A percentile compares a stretch with the other conserved stretches of the same genome.
phyloP scores from a whole-genome alignment of 2,329 filamentous ascomycete species.

The Escovopsis sp. region DNA sequence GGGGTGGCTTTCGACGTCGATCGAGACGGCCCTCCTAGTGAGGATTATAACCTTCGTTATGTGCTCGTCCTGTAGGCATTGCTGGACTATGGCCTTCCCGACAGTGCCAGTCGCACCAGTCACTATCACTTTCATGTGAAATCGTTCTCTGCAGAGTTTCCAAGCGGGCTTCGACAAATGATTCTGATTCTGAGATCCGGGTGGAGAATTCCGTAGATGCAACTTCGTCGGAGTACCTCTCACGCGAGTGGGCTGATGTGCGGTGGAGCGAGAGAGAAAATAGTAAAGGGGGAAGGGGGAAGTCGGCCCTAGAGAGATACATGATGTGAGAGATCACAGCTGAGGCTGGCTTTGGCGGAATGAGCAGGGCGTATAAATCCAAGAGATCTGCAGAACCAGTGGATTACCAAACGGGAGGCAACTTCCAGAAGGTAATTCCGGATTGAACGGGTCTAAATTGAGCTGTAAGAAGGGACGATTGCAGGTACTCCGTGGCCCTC shows the following conservation, averaged over 20 bases:
- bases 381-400: too few species aligned
- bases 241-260: not conserved
- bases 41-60: slow-evolving; percentile 39
- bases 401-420: too few species aligned
- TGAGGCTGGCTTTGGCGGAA: too few species aligned
- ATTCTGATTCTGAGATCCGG: not conserved
- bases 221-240: not conserved
- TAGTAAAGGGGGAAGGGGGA: not conserved
- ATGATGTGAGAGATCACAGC: too few species aligned
- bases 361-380: too few species aligned
- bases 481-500: too few species aligned
- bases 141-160: not conserved
- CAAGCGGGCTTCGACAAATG: too few species aligned
- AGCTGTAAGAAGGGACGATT: not conserved
- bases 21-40: slow-evolving; percentile 30
- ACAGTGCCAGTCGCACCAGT: slow-evolving; percentile 44
- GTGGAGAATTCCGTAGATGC: not conserved
- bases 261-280: too few species aligned
- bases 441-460: too few species aligned
- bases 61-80: slow-evolving; percentile 32
- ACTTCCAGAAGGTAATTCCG: too few species aligned
- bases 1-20: slow-evolving; percentile 26
- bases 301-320: not conserved
- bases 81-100: slow-evolving; percentile 36
- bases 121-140: slow-evolving; percentile 43